A percentile compares a stretch with the other conserved stretches of the same genome.
These are phyloP conservation scores for Monosporascus sp. DNA, from an alignment of 2,329 filamentous ascomycete genomes.

Conservation along the genomic window DNA sequence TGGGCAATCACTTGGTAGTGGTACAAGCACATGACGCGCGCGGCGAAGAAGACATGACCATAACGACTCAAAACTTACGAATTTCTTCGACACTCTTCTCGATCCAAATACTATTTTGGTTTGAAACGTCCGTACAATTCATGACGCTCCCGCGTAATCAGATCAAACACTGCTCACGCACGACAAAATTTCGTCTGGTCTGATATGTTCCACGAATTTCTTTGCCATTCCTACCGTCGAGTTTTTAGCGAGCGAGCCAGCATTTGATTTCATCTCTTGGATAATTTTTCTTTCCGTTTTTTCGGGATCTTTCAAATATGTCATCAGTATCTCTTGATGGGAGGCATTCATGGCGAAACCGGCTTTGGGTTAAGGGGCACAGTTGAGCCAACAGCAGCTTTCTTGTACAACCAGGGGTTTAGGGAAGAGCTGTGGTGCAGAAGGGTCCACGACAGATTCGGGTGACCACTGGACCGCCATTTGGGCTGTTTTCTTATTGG, in stretches of 20 bases:
- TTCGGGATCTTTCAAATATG: background rate
- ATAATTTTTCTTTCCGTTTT: constrained; percentile 16
- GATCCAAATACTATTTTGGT: constrained; percentile 10
- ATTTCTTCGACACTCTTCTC: constrained; percentile 9
- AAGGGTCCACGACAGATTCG: constrained; percentile 9
- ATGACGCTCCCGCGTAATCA: constrained; percentile 26
- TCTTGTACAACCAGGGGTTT: constrained; percentile 25
- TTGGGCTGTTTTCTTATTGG: constrained; percentile 5
- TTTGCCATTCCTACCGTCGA: constrained; percentile 22
- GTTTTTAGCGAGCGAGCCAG: constrained; percentile 32
- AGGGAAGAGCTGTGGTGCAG: constrained; percentile 15
- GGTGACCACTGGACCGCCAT: constrained; percentile 9
- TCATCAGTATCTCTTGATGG: constrained; percentile 1
- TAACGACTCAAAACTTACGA: constrained; percentile 8
- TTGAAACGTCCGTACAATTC: constrained; percentile 24
- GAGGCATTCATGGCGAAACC: constrained; percentile 26
- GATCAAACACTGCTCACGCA: constrained; percentile 29
- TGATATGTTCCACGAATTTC: constrained; percentile 15
- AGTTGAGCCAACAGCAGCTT: constrained; percentile 20
- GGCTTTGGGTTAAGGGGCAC: constrained; percentile 17
- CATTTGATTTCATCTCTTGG: constrained; percentile 31
- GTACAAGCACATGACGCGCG: constrained; percentile 37
- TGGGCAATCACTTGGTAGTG: constrained; percentile 37
- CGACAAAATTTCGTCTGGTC: constrained; percentile 23
- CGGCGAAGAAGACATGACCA: constrained; percentile 33